Evolutionary conservation across 345 rosid genomes (phyloP), one percentile per base, ranked within the genome.

Genomic region (Arabidopsis suecica): DNA sequence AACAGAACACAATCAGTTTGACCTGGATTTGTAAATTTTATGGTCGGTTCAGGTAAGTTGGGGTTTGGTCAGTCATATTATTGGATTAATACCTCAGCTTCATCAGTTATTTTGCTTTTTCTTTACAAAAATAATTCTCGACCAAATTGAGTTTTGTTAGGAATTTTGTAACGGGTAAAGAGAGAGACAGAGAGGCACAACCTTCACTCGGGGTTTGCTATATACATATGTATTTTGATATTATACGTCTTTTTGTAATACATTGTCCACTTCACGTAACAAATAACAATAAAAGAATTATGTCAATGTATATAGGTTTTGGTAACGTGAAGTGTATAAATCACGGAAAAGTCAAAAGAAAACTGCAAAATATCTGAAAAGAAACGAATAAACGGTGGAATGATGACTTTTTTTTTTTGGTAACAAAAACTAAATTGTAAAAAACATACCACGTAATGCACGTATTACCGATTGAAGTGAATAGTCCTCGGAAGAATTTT

Each of bases 1-100:
- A 50, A 51, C 69, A 72, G 10, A 61, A 41, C 62, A 51, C 62
- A 32, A 73, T 48, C 37, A 73, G 53, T 72, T 54, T 44, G 54
- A 72, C 60, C 41, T 71, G 69, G 33, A 53, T 63, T 5, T 72
- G 70, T 72, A 61, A 38, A 41, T 30, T 13, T 44, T 72, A 51
- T 62, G 69, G 55, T 53, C 45, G 25, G 54, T 41, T 41, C 38
- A 53, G 55, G 37, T 73, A 63, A 63, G 69, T 72, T 51, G 36
- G 22, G 69, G 70, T 18, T 32, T 53, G 70, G 20, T 54, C 54
- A 18, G 34, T 73, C 55, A 16, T 63, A 72, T 62, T 40, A 51
- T 9, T 13, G 8, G 45, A 51, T 18, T 49, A 63, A 53, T 9
- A 30, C 56, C 54, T 54, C 16, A 8, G 36, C 69, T 62, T 41